phyloP scores from a whole-genome alignment of 2,329 filamentous ascomycete genomes.

The Ambrosiella beaveri region DNA sequence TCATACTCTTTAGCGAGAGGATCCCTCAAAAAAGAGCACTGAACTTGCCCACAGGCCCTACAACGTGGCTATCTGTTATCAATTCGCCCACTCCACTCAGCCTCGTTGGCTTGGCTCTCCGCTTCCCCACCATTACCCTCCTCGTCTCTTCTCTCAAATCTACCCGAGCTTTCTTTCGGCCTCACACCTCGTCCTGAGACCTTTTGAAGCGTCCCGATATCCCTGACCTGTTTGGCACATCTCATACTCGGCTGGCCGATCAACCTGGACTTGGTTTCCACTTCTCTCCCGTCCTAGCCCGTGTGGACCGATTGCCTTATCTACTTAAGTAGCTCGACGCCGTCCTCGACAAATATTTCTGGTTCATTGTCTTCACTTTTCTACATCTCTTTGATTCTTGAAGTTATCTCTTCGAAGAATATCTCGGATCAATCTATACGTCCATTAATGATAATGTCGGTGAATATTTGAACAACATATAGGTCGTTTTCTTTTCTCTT shows the following conservation, averaged over 20 bases:
- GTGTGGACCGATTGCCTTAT: neutral
- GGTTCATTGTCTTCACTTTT: neutral
- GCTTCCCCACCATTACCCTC: no score
- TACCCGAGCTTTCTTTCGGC: neutral
- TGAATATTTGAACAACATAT: neutral
- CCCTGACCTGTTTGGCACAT: neutral
- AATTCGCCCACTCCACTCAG: no score
- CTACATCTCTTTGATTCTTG: neutral
- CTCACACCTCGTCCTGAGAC: neutral
- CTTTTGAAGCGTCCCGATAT: neutral
- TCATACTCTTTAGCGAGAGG: no score
- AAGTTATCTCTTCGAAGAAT: neutral
- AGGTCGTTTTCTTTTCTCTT: neutral
- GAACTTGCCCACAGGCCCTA: no score
- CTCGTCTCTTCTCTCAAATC: neutral
- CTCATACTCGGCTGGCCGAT: neutral
- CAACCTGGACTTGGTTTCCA: neutral
- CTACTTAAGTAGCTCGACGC: neutral
- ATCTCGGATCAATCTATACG: neutral
- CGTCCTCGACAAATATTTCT: neutral
- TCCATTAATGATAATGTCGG: neutral
- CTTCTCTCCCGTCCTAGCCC: neutral
- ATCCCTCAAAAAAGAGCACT: no score
- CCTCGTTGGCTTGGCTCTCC: no score
- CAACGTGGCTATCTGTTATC: no score